phyloP scores from a whole-genome alignment of 1,284 basidiomycete species.

The Cystobasidium pallidum region DNA sequence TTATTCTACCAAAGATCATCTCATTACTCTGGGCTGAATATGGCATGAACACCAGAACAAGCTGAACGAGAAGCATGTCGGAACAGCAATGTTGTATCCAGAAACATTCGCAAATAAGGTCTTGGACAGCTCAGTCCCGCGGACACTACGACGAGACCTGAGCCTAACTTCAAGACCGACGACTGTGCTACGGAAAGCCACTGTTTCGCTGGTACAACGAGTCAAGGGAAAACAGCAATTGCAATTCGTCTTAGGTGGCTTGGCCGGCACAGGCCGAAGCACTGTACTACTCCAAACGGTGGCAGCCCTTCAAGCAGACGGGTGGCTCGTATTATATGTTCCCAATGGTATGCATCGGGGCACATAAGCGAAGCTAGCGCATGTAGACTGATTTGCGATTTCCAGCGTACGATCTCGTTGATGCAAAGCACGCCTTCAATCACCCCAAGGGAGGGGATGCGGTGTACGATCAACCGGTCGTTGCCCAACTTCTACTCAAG shows the following conservation, averaged over 20 bases:
- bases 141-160: slow-evolving; percentile 22
- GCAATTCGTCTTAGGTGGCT: slow-evolving; percentile 13
- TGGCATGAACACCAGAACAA: neutral
- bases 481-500: slow-evolving; percentile 24
- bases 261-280: slow-evolving; percentile 20
- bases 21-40: neutral
- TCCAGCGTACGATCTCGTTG: slow-evolving; percentile 15
- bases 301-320: slow-evolving; percentile 25
- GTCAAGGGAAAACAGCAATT: slow-evolving; percentile 14
- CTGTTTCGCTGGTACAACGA: slow-evolving; percentile 11
- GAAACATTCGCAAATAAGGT: slow-evolving; percentile 11
- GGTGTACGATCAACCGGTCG: slow-evolving; percentile 21
- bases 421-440: slow-evolving; percentile 19
- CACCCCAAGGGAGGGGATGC: slow-evolving; percentile 1
- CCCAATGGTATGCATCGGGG: slow-evolving; percentile 17
- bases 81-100: slow-evolving; percentile 21
- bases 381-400: neutral
- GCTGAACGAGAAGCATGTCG: slow-evolving; percentile 14
- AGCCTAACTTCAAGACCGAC: slow-evolving; percentile 21
- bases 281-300: slow-evolving; percentile 38
- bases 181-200: slow-evolving; percentile 36
- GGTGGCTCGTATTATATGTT: slow-evolving; percentile 33
- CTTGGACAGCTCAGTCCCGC: slow-evolving; percentile 14
- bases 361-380: neutral
- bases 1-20: too few species aligned